A percentile compares a stretch with the other conserved stretches of the same genome.
Evolutionary conservation across 2,329 filamentous ascomycete genomes (phyloP).

Genomic region (Penicillium thymicola): DNA sequence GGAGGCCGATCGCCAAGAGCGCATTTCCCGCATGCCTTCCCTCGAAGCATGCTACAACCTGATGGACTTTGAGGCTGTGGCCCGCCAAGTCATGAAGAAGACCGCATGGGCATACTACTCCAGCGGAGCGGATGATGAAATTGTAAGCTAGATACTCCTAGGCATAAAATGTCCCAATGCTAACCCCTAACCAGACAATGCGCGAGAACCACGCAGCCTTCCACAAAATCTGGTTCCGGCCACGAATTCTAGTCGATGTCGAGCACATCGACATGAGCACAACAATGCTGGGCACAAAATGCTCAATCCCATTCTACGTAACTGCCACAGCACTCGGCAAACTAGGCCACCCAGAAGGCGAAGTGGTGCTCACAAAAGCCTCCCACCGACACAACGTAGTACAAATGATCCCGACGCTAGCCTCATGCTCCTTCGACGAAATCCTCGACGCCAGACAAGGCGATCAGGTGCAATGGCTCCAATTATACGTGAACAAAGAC

Average conservation of each 20-base stretch:
- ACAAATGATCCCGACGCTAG: conserved; percentile 97
- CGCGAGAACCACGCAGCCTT: conserved; percentile 94
- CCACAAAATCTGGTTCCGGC: conserved; percentile 97
- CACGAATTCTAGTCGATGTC: conserved; percentile 83
- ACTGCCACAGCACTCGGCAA: conserved; percentile 95
- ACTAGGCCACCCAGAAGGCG: conserved; percentile 88
- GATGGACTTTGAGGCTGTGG: conserved; percentile 93
- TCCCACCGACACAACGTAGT: conserved; percentile 83
- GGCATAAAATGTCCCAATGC: neutral
- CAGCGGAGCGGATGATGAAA: conserved; percentile 84
- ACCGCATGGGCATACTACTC: conserved; percentile 98
- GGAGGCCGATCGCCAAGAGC: conserved; percentile 70
- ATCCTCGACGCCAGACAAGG: conserved; percentile 79
- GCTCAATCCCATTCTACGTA: conserved; percentile 87
- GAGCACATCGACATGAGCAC: conserved; percentile 81
- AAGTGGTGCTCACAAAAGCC: conserved; percentile 83
- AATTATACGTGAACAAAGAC: conserved; percentile 97
- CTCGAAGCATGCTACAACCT: conserved; percentile 89
- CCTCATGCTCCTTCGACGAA: conserved; percentile 96
- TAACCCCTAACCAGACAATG: conserved; percentile 62
- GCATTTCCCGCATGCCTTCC: conserved; percentile 70
- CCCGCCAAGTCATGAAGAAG: conserved; percentile 88
- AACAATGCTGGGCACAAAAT: conserved; percentile 87
- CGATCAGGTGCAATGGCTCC: conserved; percentile 90
- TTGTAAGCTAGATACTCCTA: conserved; percentile 51